Percentiles rank a stretch among this genome's conserved stretches.
phyloP scores from a whole-genome alignment of 164 flowering plant genomes.

The Magnolia kwangsiensis region DNA sequence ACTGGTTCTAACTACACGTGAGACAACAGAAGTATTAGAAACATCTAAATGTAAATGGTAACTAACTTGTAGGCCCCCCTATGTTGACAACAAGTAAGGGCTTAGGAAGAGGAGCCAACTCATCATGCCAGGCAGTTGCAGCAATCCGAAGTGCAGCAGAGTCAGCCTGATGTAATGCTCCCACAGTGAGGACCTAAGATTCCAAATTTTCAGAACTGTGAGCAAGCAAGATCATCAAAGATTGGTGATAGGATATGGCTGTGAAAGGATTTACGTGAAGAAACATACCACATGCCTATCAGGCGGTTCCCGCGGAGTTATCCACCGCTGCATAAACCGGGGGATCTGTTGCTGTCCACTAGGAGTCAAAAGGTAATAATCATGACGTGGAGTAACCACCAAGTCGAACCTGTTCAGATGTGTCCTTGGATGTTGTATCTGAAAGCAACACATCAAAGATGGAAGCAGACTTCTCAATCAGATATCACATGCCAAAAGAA shows the following conservation, averaged over 20 bases:
- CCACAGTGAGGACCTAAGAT: slow-evolving; percentile 72
- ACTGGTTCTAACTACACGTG: too few relatives aligned
- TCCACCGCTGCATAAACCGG: slow-evolving; percentile 67
- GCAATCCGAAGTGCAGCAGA: slow-evolving; percentile 69
- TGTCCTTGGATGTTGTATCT: slow-evolving; percentile 95
- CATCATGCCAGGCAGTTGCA: slow-evolving; percentile 87
- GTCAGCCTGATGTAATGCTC: slow-evolving; percentile 92
- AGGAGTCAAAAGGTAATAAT: slow-evolving; percentile 87
- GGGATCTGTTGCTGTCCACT: slow-evolving; percentile 78
- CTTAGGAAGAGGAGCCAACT: slow-evolving; percentile 80
- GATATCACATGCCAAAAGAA: neutral
- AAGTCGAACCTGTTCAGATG: slow-evolving; percentile 80
- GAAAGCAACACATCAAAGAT: slow-evolving; percentile 8
- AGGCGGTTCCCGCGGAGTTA: slow-evolving; percentile 92
- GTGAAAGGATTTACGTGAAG: neutral
- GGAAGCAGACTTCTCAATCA: neutral
- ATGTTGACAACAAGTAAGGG: slow-evolving; percentile 89
- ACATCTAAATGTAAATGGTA: slow-evolving; percentile 1
- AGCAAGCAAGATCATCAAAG: neutral
- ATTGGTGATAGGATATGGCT: neutral
- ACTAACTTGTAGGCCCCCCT: slow-evolving; percentile 87
- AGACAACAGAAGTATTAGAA: neutral
- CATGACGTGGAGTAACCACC: slow-evolving; percentile 90
- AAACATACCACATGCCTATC: slow-evolving; percentile 65
- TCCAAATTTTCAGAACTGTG: slow-evolving; percentile 2